Conservation (phyloP, 768 basidiomycete species). For the Trametes coccinea region DNA sequence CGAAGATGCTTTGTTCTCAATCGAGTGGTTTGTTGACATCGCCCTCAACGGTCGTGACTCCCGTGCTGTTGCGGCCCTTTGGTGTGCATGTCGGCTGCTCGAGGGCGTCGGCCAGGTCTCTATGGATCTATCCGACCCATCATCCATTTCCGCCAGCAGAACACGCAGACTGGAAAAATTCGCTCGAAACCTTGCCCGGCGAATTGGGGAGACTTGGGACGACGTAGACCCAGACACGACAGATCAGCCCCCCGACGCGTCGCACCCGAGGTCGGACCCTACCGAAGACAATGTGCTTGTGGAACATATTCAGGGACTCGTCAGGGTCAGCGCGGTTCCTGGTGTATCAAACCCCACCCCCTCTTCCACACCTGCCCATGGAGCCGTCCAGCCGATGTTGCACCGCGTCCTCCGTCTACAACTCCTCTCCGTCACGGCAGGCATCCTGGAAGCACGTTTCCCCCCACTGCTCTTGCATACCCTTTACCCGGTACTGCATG, state of each 20-base stretch:
- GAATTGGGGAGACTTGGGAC: constrained; percentile 75
- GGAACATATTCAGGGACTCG: constrained; percentile 67
- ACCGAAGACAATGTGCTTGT: constrained; percentile 45
- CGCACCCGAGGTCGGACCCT: constrained; percentile 26
- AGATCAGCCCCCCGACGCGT: constrained; percentile 1
- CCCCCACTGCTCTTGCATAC: constrained; percentile 71
- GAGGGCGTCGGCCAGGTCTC: constrained; percentile 64
- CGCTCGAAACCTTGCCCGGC: constrained; percentile 60
- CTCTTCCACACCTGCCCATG: constrained; percentile 25
- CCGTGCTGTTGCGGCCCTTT: constrained; percentile 69
- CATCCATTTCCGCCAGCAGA: constrained; percentile 10
- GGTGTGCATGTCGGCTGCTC: constrained; percentile 78
- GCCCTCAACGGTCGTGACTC: constrained; percentile 45
- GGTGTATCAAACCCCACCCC: background rate
- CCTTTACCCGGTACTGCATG: constrained; percentile 85
- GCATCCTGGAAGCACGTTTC: constrained; percentile 74
- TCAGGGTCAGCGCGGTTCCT: constrained; percentile 52
- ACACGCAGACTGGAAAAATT: constrained; percentile 64
- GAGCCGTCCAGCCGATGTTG: constrained; percentile 57
- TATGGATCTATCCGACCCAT: constrained; percentile 35
- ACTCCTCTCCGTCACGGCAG: constrained; percentile 66
- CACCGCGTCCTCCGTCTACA: constrained; percentile 73
- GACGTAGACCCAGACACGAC: constrained; percentile 38
- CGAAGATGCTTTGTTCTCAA: constrained; percentile 68
- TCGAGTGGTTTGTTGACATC: constrained; percentile 78